Base-by-base conservation (phyloP, 2,329 filamentous ascomycete genomes). In the Furcasterigmium furcatum region DNA sequence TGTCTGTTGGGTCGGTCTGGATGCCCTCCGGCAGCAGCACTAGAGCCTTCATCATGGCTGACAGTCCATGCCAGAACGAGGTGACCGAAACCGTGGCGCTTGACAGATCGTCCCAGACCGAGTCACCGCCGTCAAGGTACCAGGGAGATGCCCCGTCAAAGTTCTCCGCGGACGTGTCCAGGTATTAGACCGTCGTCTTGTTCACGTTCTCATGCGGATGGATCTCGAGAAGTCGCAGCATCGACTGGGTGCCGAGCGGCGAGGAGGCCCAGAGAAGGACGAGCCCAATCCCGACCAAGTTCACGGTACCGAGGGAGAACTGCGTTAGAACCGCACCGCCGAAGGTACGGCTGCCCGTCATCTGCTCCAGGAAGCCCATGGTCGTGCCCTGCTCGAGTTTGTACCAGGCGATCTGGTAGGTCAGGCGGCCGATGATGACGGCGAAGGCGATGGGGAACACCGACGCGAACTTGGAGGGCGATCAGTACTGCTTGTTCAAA, bases 401-500 rank as follows among this genome's bases (percentile, higher is more conserved):
- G 51, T 51, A 63, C 2, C 50, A 49, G 1, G 55, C 58, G 41
- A 56, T 52, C 44, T 56, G 55, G 24, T 55, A 49, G 16, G 56
- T 48, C 12, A 58, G 46, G 27, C 59, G 50, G 10, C 61, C 59
- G 27, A 53, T 47, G 27, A 61, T 51, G 3, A 55, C 53, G 2
- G 58, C 58, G 34, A 63, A 64, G 3, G 57, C 45, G 8, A 64
- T 55, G 24, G 60, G 59, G 32, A 63, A 64, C 2, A 62, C 16
- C 3, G 57, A 59, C 2, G 52, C 44, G 12, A 50, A 43, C 41
- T 32, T 4, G 13, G 13, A 32, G 7, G 3, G 12, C 14, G 13
- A 16, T 32, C 30, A n/a, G 30, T n/a, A 30, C n/a, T 14, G 4
- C 27, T 30, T 14, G 27, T 30, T 8, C 27, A 30, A n/a, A n/a